These are phyloP conservation scores for Fusarium goolgardi DNA, from an alignment of 2,329 filamentous ascomycete genomes.

Conservation along the genomic window DNA sequence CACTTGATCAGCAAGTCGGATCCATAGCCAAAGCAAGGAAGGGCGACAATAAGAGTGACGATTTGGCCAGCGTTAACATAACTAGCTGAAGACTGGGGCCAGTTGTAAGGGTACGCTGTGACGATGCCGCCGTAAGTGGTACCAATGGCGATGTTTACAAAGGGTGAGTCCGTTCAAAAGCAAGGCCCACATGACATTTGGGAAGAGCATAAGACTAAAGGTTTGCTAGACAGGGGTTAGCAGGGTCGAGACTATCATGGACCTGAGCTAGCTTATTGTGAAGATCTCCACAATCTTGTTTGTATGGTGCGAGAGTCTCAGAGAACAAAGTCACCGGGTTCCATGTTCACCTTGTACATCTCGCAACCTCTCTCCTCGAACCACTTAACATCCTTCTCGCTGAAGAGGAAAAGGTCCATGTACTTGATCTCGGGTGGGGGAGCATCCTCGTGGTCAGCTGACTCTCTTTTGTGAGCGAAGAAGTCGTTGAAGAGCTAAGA, in stretches of 20 bases:
- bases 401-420: constrained; percentile 50
- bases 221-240: constrained; percentile 31
- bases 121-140: constrained; percentile 39
- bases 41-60: constrained; percentile 33
- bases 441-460: constrained; percentile 48
- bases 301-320: constrained; percentile 57
- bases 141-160: constrained; percentile 40
- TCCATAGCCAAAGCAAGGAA: constrained; percentile 37
- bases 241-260: neutral
- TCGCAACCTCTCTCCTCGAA: constrained; percentile 49
- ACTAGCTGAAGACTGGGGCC: constrained; percentile 34
- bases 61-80: constrained; percentile 42
- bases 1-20: constrained; percentile 40
- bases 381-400: constrained; percentile 53
- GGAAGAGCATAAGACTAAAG: constrained; percentile 38
- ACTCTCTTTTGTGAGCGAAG: constrained; percentile 50
- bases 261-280: constrained; percentile 1
- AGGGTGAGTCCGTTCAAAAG: constrained; percentile 39
- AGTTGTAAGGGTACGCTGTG: constrained; percentile 36
- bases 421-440: constrained; percentile 52
- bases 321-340: constrained; percentile 57
- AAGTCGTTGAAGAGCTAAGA: constrained; percentile 50
- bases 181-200: constrained; percentile 41
- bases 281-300: constrained; percentile 28
- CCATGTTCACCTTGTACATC: constrained; percentile 55